Conservation (phyloP, 78 protist species). For the Bodo saltans region DNA sequence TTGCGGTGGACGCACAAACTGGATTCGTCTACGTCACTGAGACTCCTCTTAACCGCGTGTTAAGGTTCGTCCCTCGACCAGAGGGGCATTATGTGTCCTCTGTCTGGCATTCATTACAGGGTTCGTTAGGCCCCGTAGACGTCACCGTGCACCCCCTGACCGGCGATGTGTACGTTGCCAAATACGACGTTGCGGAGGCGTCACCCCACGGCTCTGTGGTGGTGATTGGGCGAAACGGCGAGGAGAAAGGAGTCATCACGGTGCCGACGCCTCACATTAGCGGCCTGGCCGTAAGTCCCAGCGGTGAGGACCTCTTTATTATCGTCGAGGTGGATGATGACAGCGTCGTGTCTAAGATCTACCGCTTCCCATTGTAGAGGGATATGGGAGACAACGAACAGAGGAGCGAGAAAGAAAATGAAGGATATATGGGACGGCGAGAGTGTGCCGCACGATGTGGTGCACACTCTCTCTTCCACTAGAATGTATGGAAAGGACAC, state of each 20-base stretch:
- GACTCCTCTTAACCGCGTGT: slow-evolving; percentile 3
- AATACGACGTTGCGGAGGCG: slow-evolving; percentile 4
- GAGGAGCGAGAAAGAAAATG: no score
- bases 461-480: no score
- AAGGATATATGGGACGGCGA: no score
- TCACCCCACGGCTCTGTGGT: slow-evolving; percentile 1
- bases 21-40: slow-evolving; percentile 32
- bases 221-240: background rate
- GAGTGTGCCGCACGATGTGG: no score
- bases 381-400: no score
- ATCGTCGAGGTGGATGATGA: no score
- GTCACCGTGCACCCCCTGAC: slow-evolving; percentile 23
- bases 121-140: slow-evolving; percentile 35
- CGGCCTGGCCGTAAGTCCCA: background rate
- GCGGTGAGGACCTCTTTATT: background rate
- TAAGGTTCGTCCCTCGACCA: slow-evolving; percentile 31
- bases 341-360: no score
- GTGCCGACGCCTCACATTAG: slow-evolving; percentile 12
- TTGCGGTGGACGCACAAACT: background rate
- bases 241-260: background rate
- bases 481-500: no score
- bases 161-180: slow-evolving; percentile 35
- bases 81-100: slow-evolving; percentile 35
- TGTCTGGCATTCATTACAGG: slow-evolving; percentile 41
- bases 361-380: no score